Percentiles rank a stretch among this genome's conserved stretches.
Conservation (phyloP, 495 filamentous ascomycete genomes). For the Aspergillus asperescens region DNA sequence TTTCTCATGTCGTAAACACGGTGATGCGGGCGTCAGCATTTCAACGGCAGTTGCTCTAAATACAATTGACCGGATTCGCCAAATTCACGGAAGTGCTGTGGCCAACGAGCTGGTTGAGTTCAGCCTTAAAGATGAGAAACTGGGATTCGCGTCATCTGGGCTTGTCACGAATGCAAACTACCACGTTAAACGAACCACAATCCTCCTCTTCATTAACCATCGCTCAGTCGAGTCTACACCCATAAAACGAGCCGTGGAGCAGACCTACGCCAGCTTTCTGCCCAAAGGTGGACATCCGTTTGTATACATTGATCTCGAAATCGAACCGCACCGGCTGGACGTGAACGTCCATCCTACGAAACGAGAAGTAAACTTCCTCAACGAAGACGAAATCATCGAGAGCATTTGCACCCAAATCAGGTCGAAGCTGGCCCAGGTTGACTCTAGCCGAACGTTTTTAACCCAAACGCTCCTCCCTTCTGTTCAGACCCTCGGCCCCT, state of each 20-base stretch:
- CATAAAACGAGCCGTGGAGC: conserved; percentile 86
- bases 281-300: conserved; percentile 96
- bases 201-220: conserved; percentile 96
- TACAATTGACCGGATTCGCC: conserved; percentile 76
- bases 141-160: conserved; percentile 77
- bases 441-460: conserved; percentile 90
- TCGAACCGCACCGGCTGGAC: conserved; percentile 89
- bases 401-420: conserved; percentile 77
- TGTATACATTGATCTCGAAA: conserved; percentile 85
- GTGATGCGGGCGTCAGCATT: conserved; percentile 76
- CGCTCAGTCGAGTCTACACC: conserved; percentile 89
- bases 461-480: conserved; percentile 87
- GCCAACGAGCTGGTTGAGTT: conserved; percentile 87
- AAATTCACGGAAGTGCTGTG: conserved; percentile 79
- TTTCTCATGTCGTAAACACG: conserved; percentile 95
- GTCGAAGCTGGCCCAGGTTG: conserved; percentile 75
- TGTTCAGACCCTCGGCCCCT: conserved; percentile 32
- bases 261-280: conserved; percentile 83
- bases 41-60: conserved; percentile 67
- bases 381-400: conserved; percentile 95
- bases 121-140: conserved; percentile 63
- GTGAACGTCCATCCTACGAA: conserved; percentile 99
- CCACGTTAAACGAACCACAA: conserved; percentile 81
- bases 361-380: conserved; percentile 94
- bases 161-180: conserved; percentile 94